These are phyloP conservation scores for Vitis cinerea DNA, from an alignment of 164 flowering plant genomes.

Conservation along the genomic window DNA sequence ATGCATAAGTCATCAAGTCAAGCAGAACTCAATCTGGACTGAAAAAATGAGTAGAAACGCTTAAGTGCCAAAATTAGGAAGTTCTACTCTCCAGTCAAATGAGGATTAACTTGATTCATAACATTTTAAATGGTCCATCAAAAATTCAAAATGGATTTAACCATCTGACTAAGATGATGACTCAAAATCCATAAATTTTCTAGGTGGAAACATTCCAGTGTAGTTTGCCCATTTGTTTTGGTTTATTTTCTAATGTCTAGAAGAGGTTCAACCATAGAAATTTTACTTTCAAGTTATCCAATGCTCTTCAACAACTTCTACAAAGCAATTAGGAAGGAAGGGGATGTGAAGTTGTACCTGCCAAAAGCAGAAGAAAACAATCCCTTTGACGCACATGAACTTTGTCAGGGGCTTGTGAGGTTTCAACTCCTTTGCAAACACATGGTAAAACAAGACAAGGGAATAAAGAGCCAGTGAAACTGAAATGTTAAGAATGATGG, in stretches of 20 bases:
- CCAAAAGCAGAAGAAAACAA: conserved; percentile 99
- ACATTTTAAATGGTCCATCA: neutral
- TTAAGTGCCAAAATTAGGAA: neutral
- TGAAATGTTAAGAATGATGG: conserved; percentile 81
- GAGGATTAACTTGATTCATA: neutral
- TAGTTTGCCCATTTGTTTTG: neutral
- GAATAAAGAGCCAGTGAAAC: conserved; percentile 90
- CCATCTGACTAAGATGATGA: neutral
- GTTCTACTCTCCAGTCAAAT: neutral
- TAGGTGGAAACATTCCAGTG: neutral
- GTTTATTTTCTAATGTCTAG: neutral
- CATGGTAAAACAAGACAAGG: conserved; percentile 82
- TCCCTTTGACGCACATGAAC: conserved; percentile 94
- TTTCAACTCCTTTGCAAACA: conserved; percentile 86
- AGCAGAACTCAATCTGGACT: neutral
- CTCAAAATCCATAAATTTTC: neutral
- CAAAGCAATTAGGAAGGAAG: neutral
- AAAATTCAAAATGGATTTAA: neutral
- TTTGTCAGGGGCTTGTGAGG: conserved; percentile 95
- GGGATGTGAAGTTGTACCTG: conserved; percentile 55
- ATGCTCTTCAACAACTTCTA: neutral
- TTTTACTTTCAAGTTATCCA: neutral
- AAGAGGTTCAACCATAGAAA: neutral
- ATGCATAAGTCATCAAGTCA: neutral
- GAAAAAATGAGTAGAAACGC: neutral